A percentile compares a stretch with the other conserved stretches of the same genome.
Conservation (phyloP, 352 stramenopile genomes). For the Globisporangium viniferum region DNA sequence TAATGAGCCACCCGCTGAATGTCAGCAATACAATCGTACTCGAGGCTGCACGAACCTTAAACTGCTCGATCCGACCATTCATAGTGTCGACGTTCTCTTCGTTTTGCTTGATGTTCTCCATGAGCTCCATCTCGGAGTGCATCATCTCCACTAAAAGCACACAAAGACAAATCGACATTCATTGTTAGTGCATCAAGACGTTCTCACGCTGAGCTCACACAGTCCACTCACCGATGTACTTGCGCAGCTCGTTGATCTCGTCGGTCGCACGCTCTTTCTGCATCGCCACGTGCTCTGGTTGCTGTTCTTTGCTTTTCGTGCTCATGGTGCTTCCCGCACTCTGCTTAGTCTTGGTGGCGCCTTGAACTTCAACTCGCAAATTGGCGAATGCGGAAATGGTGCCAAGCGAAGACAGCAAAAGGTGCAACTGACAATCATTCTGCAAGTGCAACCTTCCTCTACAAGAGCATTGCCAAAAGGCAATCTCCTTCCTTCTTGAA, state of each 20-base stretch:
- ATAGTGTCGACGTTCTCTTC: slow-evolving; percentile 46
- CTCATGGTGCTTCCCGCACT: neutral
- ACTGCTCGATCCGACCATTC: slow-evolving; percentile 44
- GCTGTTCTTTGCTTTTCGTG: neutral
- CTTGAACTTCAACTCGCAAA: slow-evolving; percentile 7
- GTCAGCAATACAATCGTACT: no score
- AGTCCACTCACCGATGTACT: slow-evolving; percentile 47
- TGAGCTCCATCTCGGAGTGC: slow-evolving; percentile 67
- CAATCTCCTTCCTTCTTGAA: no score
- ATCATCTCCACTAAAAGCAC: slow-evolving; percentile 64
- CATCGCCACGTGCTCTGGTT: neutral
- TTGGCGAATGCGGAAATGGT: neutral
- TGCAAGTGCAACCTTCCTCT: slow-evolving; percentile 8
- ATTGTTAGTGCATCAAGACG: neutral
- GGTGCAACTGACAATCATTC: neutral
- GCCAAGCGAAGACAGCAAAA: neutral
- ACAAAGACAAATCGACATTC: neutral
- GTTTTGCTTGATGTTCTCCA: slow-evolving; percentile 66
- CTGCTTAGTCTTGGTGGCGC: neutral
- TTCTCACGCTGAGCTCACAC: neutral
- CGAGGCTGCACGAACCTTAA: slow-evolving; percentile 34
- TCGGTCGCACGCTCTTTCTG: slow-evolving; percentile 17
- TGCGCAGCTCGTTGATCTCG: slow-evolving; percentile 61
- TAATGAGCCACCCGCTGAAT: neutral
- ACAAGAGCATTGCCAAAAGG: neutral